Evolutionary conservation across 2,329 filamentous ascomycete species (phyloP), one percentile per base, ranked within the genome.

Genomic region (Botryosphaeria dothidea): DNA sequence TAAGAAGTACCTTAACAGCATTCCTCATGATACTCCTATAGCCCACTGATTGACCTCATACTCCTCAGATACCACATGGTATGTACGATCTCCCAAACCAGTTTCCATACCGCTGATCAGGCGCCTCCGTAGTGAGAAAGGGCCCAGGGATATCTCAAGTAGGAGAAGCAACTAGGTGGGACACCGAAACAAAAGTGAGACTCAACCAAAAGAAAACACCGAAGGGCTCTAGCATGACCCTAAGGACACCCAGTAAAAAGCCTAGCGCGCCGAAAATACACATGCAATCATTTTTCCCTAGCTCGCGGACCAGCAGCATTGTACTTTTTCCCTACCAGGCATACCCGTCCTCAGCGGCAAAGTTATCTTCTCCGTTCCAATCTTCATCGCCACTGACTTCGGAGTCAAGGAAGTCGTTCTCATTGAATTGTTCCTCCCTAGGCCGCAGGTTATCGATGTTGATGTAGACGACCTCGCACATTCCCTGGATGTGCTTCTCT

Each of bases 361-460:
- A 82, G 34, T 83, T 82, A 65, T 85, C 83, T 56, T 86, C 84
- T 4, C 85, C 86, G 57, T 87, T 82, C 86, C 84, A 76, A 41
- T 86, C 83, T 38, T 86, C 84, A 65, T 85, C 83, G 3, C 82
- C 82, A 75, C 76, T 90, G 77, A 78, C 74, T 70, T 88, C 86
- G 23, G 81, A 82, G 68, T 89, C 86, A 15, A 91, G 75, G 70
- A 94, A 93, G 73, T 94, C 90, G 1, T 84, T 86, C 81, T 92
- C 91, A 23, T 84, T 84, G 68, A 84, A 91, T 67, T 90, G 87
- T 25, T 84, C 79, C 77, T 92, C 91, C 2, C 83, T 83, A 4
- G 88, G 88, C 66, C 92, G 88, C 72, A 91, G 85, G 73, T 93
- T 93, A 75, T 93, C 91, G 69, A 93, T 88, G 49, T 86, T 81